Conservation (phyloP, 371 early-diverging fungal species). For the Rhizopus microsporus region DNA sequence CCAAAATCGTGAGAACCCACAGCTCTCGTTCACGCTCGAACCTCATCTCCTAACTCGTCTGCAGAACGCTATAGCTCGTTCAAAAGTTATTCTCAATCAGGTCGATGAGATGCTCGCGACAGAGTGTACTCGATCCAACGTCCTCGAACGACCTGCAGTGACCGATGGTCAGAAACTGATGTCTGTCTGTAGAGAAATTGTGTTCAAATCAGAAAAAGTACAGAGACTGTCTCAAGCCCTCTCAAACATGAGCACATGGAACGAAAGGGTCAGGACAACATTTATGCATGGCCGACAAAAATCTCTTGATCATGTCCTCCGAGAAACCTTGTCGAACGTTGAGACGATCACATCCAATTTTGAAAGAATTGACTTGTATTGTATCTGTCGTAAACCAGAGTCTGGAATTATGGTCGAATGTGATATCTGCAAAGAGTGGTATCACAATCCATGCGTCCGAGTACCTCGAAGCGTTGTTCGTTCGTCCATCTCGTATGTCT, state of each 20-base stretch:
- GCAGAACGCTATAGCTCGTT: conserved; percentile 5
- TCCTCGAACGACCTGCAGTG: conserved; percentile 13
- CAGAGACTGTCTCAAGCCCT: conserved; percentile 9
- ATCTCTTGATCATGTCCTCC: conserved; percentile 9
- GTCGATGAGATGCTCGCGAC: conserved; percentile 8
- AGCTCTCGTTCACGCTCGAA: conserved; percentile 14
- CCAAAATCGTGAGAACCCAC: not conserved
- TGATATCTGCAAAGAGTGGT: conserved; percentile 80
- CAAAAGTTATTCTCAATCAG: conserved; percentile 10
- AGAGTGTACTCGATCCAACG: not conserved
- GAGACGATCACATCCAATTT: conserved; percentile 8
- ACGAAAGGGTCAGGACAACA: conserved; percentile 10
- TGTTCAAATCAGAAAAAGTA: conserved; percentile 15
- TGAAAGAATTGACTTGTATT: conserved; percentile 37
- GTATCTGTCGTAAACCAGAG: conserved; percentile 64
- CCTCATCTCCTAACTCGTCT: conserved; percentile 9
- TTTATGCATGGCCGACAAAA: conserved; percentile 26
- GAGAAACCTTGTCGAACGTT: conserved; percentile 17
- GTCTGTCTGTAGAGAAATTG: conserved; percentile 8
- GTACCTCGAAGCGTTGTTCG: conserved; percentile 61
- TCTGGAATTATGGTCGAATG: conserved; percentile 79
- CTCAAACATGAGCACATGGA: conserved; percentile 12
- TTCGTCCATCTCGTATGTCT: conserved; percentile 58
- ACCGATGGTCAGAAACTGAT: conserved; percentile 13
- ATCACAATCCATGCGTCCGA: conserved; percentile 73